Evolutionary conservation across 345 rosid genomes (phyloP).

Genomic region (Brassica cretica): DNA sequence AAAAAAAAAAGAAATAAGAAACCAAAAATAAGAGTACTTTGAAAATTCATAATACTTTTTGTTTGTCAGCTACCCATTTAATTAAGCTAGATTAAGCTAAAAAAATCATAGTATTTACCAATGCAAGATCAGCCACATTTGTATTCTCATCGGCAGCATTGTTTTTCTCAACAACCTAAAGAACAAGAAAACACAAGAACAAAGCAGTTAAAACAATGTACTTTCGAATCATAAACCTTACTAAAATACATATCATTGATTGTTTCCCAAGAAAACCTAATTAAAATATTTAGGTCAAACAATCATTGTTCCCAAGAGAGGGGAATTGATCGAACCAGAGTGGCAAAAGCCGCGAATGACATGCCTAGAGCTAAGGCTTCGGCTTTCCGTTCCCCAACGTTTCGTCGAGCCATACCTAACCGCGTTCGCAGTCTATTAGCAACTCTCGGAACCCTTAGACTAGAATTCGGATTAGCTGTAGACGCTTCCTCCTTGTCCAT

Average conservation of each 20-base stretch:
- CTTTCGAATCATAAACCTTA: too few relatives aligned
- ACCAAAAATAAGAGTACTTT: not conserved
- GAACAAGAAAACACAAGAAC: not conserved
- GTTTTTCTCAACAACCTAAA: slow-evolving; percentile 3
- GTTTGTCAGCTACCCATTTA: too few relatives aligned
- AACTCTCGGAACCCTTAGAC: slow-evolving; percentile 31
- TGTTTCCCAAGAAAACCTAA: not conserved
- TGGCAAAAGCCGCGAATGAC: slow-evolving; percentile 76
- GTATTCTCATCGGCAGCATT: not conserved
- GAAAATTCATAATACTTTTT: not conserved
- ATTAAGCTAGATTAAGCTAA: too few relatives aligned
- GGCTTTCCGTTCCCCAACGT: slow-evolving; percentile 30
- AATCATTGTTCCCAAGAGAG: not conserved
- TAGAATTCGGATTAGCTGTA: slow-evolving; percentile 27
- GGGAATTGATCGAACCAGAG: slow-evolving; percentile 53
- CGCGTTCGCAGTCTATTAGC: slow-evolving; percentile 39
- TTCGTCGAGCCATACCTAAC: slow-evolving; percentile 36
- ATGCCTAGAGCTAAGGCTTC: slow-evolving; percentile 77
- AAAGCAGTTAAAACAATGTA: not conserved
- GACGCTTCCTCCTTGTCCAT: slow-evolving; percentile 14
- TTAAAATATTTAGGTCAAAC: not conserved
- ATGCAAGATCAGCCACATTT: slow-evolving; percentile 56
- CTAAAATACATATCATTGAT: not conserved
- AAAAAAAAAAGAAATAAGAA: not conserved
- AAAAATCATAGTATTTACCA: slow-evolving; percentile 36